Conservation (phyloP, 2,329 filamentous ascomycete species). For the Paecilomyces sp. region DNA sequence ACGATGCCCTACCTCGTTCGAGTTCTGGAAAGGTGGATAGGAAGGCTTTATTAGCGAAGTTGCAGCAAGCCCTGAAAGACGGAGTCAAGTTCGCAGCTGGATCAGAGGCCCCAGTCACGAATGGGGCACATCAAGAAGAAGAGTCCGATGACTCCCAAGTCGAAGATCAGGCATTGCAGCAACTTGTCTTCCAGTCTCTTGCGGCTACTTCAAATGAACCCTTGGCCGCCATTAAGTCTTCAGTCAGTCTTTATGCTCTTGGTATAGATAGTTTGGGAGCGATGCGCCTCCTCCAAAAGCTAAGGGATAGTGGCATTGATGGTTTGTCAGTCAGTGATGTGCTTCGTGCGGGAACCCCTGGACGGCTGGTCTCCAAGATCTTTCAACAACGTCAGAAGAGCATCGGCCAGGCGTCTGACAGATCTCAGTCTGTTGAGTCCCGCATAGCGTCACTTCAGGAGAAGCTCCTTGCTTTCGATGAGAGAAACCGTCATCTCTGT, state of each 20-base stretch:
- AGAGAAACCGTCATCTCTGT: slow-evolving; percentile 10
- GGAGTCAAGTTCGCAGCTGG: slow-evolving; percentile 2
- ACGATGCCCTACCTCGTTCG: slow-evolving; percentile 14
- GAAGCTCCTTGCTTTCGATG: slow-evolving; percentile 11
- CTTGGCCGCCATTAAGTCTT: slow-evolving; percentile 8
- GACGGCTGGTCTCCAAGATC: slow-evolving; percentile 14
- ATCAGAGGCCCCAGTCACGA: background rate
- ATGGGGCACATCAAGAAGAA: slow-evolving; percentile 4
- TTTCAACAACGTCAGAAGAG: slow-evolving; percentile 1
- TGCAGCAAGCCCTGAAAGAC: slow-evolving; percentile 4
- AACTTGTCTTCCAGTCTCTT: slow-evolving; percentile 11
- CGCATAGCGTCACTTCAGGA: background rate
- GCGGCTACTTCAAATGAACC: slow-evolving; percentile 9
- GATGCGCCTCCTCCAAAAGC: slow-evolving; percentile 24
- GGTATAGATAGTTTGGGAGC: slow-evolving; percentile 31
- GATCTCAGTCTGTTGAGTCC: background rate
- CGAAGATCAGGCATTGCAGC: slow-evolving; percentile 2
- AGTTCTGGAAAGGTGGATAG: slow-evolving; percentile 21
- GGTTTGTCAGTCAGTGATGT: slow-evolving; percentile 20
- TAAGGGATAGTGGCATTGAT: slow-evolving; percentile 19
- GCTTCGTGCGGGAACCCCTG: slow-evolving; percentile 19
- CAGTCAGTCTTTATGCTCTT: slow-evolving; percentile 14
- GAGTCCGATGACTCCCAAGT: slow-evolving; percentile 1
- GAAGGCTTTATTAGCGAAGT: slow-evolving; percentile 10
- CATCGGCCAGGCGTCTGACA: background rate